phyloP scores from a whole-genome alignment of 768 basidiomycete genomes.

The Xerocomellus chrysenteron region DNA sequence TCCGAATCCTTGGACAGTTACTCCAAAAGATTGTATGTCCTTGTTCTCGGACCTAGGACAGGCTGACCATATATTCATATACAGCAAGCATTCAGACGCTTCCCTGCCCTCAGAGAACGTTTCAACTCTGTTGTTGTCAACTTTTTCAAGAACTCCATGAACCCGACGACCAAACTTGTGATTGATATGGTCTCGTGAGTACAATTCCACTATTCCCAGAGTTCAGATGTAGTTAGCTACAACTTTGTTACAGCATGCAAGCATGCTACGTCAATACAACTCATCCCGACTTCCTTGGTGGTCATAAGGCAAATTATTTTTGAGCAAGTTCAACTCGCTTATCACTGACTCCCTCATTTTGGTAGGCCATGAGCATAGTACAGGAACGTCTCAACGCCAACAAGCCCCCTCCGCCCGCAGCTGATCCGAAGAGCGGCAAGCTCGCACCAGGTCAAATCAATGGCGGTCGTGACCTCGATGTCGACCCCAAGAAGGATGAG shows the following conservation, averaged over 20 bases:
- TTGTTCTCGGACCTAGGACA: background rate
- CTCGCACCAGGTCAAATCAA: constrained; percentile 65
- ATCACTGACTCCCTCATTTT: constrained; percentile 4
- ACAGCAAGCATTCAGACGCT: constrained; percentile 94
- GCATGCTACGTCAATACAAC: constrained; percentile 99
- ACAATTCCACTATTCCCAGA: background rate
- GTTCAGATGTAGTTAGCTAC: background rate
- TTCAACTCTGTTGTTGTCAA: constrained; percentile 96
- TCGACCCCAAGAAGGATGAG: constrained; percentile 87
- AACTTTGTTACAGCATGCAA: constrained; percentile 69
- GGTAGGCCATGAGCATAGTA: constrained; percentile 84
- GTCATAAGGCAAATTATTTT: constrained; percentile 66
- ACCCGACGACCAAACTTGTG: constrained; percentile 93
- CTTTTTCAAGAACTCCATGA: constrained; percentile 95
- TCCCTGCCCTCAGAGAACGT: constrained; percentile 92
- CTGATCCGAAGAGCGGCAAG: constrained; percentile 73
- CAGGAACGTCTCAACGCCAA: constrained; percentile 77
- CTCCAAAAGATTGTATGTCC: constrained; percentile 82
- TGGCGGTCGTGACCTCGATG: constrained; percentile 93
- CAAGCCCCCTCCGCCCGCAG: constrained; percentile 57
- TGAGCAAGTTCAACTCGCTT: background rate
- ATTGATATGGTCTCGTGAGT: constrained; percentile 87
- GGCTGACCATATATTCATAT: constrained; percentile 2
- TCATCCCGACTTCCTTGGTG: constrained; percentile 96
- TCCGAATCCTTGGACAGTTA: constrained; percentile 90